Conservation (phyloP, 768 basidiomycete genomes). For the Psilocybe azurescens region DNA sequence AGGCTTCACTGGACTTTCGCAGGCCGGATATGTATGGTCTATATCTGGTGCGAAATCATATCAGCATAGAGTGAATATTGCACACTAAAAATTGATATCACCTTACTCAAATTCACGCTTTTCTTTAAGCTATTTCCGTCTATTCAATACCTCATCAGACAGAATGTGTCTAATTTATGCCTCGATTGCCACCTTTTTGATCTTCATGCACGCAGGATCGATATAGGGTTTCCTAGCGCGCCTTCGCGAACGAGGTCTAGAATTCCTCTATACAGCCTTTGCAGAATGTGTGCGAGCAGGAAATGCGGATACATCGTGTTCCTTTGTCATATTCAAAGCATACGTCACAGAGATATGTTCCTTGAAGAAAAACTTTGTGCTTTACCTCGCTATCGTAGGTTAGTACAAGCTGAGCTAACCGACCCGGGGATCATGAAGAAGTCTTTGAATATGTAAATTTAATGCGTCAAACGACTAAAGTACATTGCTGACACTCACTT, state of each 20-base stretch:
- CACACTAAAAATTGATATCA: background rate
- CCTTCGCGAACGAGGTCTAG: constrained; percentile 82
- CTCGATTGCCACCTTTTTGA: background rate
- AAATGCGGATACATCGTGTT: constrained; percentile 65
- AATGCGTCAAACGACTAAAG: too few relatives aligned
- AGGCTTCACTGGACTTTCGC: background rate
- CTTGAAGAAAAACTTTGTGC: background rate
- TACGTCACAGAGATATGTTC: background rate
- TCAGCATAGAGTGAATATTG: background rate
- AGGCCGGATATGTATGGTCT: background rate
- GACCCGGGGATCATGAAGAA: too few relatives aligned
- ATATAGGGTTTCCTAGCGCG: constrained; percentile 73
- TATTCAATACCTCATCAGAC: background rate
- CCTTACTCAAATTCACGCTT: background rate
- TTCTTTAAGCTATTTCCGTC: background rate
- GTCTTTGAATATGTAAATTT: too few relatives aligned
- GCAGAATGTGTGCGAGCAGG: constrained; percentile 82
- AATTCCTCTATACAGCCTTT: constrained; percentile 70
- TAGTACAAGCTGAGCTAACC: too few relatives aligned
- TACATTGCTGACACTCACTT: too few relatives aligned
- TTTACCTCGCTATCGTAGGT: too few relatives aligned
- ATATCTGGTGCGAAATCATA: background rate
- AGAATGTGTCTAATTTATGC: background rate
- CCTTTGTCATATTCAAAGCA: background rate
- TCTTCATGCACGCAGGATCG: constrained; percentile 59